Conservation (phyloP, 2,329 filamentous ascomycete genomes). For the Bipolaris oryzae region DNA sequence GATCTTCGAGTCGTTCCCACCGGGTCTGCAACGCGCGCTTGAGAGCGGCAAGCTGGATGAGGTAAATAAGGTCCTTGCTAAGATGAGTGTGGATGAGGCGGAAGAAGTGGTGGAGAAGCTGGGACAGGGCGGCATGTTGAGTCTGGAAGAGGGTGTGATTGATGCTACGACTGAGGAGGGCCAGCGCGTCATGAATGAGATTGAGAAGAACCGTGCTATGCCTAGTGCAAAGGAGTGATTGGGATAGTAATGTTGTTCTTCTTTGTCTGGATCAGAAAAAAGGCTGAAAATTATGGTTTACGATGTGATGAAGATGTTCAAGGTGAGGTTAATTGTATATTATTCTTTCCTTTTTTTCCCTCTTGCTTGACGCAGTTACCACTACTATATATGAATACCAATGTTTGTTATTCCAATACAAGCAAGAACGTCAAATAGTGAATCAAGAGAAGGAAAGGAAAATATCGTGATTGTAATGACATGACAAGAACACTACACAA, state of each 20-base stretch:
- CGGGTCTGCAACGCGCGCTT: slow-evolving; percentile 80
- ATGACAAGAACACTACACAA: too few relatives aligned
- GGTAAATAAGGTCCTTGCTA: slow-evolving; percentile 84
- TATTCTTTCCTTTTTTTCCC: background rate
- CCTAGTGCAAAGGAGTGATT: slow-evolving; percentile 45
- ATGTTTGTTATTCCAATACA: background rate
- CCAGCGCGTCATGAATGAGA: slow-evolving; percentile 74
- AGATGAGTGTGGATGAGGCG: slow-evolving; percentile 86
- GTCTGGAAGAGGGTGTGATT: slow-evolving; percentile 89
- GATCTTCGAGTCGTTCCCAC: slow-evolving; percentile 83
- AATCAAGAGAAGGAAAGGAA: too few relatives aligned
- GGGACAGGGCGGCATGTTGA: slow-evolving; percentile 84
- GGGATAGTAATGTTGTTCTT: background rate
- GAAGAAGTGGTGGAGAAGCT: slow-evolving; percentile 83
- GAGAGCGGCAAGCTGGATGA: slow-evolving; percentile 88
- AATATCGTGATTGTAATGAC: too few relatives aligned
- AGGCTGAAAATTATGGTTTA: background rate
- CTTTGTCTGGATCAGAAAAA: background rate
- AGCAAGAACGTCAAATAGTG: background rate
- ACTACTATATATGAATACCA: slow-evolving; percentile 10
- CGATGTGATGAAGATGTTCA: background rate
- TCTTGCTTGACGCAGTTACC: background rate
- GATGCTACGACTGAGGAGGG: slow-evolving; percentile 92
- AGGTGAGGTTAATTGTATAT: slow-evolving; percentile 15
- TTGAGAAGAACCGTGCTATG: slow-evolving; percentile 55